A percentile compares a stretch with the other conserved stretches of the same genome.
Evolutionary conservation across 345 rosid genomes (phyloP).

Genomic region (Salix purpurea): DNA sequence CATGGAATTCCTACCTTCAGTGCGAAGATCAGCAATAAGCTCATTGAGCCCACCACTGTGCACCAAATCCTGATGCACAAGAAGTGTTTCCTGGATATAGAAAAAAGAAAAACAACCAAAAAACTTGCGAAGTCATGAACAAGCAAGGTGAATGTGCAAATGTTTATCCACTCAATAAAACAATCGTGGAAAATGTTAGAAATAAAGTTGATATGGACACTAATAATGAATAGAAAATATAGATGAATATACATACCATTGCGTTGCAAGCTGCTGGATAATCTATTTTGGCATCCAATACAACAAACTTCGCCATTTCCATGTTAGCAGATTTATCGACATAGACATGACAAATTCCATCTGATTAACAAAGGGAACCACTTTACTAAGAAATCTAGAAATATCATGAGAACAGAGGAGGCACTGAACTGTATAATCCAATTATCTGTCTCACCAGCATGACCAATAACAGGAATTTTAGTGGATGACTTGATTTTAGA

Average conservation of each 20-base stretch:
- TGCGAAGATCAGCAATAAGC: constrained; percentile 49
- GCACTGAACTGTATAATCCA: constrained; percentile 6
- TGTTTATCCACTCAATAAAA: neutral
- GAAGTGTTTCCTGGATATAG: constrained; percentile 80
- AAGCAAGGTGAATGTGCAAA: neutral
- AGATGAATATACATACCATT: constrained; percentile 47
- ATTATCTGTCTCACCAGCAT: constrained; percentile 63
- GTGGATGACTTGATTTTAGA: constrained; percentile 84
- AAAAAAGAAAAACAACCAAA: neutral
- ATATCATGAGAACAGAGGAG: neutral
- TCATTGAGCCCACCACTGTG: constrained; percentile 50
- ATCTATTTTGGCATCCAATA: constrained; percentile 87
- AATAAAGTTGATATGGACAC: neutral
- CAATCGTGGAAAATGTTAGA: neutral
- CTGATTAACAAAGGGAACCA: constrained; percentile 33
- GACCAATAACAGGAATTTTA: constrained; percentile 95
- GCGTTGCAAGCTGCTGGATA: constrained; percentile 99
- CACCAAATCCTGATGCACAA: constrained; percentile 83
- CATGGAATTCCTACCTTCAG: constrained; percentile 46
- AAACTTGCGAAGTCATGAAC: neutral
- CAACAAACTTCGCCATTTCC: constrained; percentile 75
- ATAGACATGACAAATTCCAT: constrained; percentile 96
- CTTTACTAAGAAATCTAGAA: constrained; percentile 9
- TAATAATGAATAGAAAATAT: neutral
- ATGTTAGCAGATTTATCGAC: constrained; percentile 82